Base-by-base conservation (phyloP, 2,329 filamentous ascomycete species). In the Pestalotiopsis fici region DNA sequence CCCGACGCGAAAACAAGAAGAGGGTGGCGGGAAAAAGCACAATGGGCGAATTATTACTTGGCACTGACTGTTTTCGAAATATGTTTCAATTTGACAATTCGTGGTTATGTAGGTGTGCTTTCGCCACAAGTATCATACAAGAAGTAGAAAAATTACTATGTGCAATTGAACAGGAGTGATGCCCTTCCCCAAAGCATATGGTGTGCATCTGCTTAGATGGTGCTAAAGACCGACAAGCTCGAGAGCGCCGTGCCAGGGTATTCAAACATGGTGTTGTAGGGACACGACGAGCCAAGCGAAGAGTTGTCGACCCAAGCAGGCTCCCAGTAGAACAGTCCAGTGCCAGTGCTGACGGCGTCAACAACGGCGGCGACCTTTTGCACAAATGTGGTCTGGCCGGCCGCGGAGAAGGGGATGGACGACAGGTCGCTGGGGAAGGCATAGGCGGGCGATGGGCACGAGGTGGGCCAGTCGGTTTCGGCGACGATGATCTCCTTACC, bases 291-390 rank as follows among this genome's bases (percentile, higher is more conserved):
- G 1, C 90, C 90, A 64, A 93, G 77, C 0, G 78, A 85, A 12
- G 86, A 84, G 77, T 92, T 93, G 55, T 88, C 82, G 69, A 93
- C 82, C 90, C 90, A 93, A 0, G 87, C 88, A 0, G 90, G 90
- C 76, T 94, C 91, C 91, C 91, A 93, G 71, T 93, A 93, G 69
- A 90, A 93, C 7, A 93, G 57, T 0, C 90, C 91, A 31, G 81
- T 77, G 0, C 89, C 89, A 1, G 84, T 83, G 1, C 77, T 81
- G 0, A 88, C 84, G 1, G 79, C 83, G 1, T 81, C 79, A 0
- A 93, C 85, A 1, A 88, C 80, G 1, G 80, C 80, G 0, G 89
- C 89, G 21, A 93, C 83, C 67, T 85, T 79, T 76, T 87, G 81
- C 65, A 93, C 78, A 78, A 89, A 93, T 2, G 82, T 83, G 1